phyloP scores from a whole-genome alignment of 768 basidiomycete genomes.

The Mycena polygramma region DNA sequence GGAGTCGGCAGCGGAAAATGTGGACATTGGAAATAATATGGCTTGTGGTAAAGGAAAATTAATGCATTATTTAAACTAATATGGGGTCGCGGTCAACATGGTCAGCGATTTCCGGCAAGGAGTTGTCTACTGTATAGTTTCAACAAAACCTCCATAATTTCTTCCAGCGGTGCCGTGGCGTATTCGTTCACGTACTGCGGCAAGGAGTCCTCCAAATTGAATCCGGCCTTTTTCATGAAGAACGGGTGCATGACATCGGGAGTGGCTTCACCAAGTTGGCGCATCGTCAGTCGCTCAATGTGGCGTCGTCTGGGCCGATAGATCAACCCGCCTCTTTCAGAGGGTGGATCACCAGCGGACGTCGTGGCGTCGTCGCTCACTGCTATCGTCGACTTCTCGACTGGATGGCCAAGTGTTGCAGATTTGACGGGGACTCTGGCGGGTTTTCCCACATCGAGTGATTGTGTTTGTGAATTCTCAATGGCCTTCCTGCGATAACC shows the following conservation, averaged over 20 bases:
- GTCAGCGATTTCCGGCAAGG: constrained; percentile 49
- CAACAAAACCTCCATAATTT: constrained; percentile 85
- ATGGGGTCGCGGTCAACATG: constrained; percentile 24
- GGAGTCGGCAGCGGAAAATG: constrained; percentile 48
- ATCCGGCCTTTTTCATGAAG: constrained; percentile 88
- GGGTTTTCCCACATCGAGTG: constrained; percentile 41
- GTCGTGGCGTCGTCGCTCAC: constrained; percentile 2
- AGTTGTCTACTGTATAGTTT: constrained; percentile 85
- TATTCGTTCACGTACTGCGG: constrained; percentile 92
- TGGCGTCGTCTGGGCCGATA: constrained; percentile 72
- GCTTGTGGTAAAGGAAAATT: constrained; percentile 35
- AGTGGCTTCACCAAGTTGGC: constrained; percentile 90
- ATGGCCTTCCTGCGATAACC: constrained; percentile 54
- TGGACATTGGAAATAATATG: constrained; percentile 14
- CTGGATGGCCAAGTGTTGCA: constrained; percentile 22
- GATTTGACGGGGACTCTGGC: constrained; percentile 28
- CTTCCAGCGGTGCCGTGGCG: constrained; percentile 84
- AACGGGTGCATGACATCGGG: constrained; percentile 91
- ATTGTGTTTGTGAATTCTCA: constrained; percentile 45
- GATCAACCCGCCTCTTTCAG: constrained; percentile 51
- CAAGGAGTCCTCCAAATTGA: constrained; percentile 86
- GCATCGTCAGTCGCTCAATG: constrained; percentile 86
- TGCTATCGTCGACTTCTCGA: constrained; percentile 11
- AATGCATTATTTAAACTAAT: constrained; percentile 38
- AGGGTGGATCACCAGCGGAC: constrained; percentile 18